These are phyloP conservation scores for Panicum miliaceum DNA, from an alignment of 176 grass and related monocot species.

Conservation along the genomic window DNA sequence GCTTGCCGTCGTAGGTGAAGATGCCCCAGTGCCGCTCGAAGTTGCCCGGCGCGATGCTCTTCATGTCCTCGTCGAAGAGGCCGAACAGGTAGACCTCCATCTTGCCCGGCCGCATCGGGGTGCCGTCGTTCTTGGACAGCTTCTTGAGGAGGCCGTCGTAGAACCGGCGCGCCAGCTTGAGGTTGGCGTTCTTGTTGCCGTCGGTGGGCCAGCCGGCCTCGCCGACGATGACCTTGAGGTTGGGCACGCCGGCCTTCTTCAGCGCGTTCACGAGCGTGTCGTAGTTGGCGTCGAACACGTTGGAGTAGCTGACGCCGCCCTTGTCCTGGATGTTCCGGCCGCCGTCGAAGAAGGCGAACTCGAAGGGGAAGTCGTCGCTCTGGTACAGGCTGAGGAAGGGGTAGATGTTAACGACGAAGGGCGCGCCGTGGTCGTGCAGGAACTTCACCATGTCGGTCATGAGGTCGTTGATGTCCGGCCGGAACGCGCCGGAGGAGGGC, in stretches of 20 bases:
- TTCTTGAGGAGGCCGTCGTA: slow-evolving; percentile 73
- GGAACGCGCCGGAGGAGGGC: slow-evolving; percentile 63
- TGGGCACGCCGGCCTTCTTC: slow-evolving; percentile 75
- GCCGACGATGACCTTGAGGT: slow-evolving; percentile 75
- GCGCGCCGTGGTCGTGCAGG: slow-evolving; percentile 56
- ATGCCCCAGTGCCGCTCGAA: slow-evolving; percentile 90
- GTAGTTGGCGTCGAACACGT: slow-evolving; percentile 93
- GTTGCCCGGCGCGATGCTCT: slow-evolving; percentile 72
- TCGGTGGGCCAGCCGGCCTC: slow-evolving; percentile 92
- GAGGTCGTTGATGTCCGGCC: slow-evolving; percentile 67
- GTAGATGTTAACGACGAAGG: slow-evolving; percentile 93
- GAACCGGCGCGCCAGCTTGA: slow-evolving; percentile 53
- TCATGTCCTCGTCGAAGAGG: slow-evolving; percentile 80
- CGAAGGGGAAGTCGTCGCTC: slow-evolving; percentile 68
- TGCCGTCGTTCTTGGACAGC: slow-evolving; percentile 62
- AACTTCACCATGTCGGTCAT: slow-evolving; percentile 76
- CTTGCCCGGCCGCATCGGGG: slow-evolving; percentile 60
- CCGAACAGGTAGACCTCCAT: slow-evolving; percentile 87
- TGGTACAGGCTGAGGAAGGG: slow-evolving; percentile 80
- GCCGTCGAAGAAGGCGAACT: slow-evolving; percentile 81
- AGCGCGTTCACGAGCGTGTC: slow-evolving; percentile 75
- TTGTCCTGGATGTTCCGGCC: slow-evolving; percentile 67
- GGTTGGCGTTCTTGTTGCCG: slow-evolving; percentile 64
- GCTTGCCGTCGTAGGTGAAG: slow-evolving; percentile 85
- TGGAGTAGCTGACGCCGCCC: slow-evolving; percentile 62